These are phyloP conservation scores for Metarhizium rileyi DNA, from an alignment of 2,329 filamentous ascomycete genomes.

Conservation along the genomic window DNA sequence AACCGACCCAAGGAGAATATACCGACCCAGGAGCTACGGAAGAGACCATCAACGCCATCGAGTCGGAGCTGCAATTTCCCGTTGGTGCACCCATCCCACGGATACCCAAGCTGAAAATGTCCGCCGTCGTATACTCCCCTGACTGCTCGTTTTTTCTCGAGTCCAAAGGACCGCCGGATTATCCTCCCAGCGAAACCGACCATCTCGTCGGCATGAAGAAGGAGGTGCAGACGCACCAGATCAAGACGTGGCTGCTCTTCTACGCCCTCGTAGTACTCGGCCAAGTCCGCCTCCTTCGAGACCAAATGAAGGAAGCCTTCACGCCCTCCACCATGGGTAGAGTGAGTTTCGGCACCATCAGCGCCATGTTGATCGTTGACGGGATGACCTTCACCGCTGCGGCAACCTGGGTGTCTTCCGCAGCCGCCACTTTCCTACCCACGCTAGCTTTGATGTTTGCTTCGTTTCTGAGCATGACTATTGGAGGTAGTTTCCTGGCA, in stretches of 20 bases:
- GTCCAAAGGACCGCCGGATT: conserved; percentile 51
- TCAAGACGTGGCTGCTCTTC: conserved; percentile 49
- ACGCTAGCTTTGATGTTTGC: conserved; percentile 43
- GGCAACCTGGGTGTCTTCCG: conserved; percentile 45
- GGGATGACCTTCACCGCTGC: conserved; percentile 48
- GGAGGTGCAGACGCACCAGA: conserved; percentile 45
- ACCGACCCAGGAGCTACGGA: conserved; percentile 22
- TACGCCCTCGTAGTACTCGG: conserved; percentile 46
- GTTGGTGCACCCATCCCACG: conserved; percentile 45
- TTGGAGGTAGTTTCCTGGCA: conserved; percentile 47
- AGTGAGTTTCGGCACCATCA: conserved; percentile 54
- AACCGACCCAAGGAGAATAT: conserved; percentile 19
- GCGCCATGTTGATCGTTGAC: conserved; percentile 53
- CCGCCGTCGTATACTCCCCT: conserved; percentile 55
- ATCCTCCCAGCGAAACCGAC: conserved; percentile 37
- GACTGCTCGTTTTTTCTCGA: conserved; percentile 60
- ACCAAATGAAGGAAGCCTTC: conserved; percentile 55
- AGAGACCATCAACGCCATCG: conserved; percentile 42
- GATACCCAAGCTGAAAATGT: conserved; percentile 51
- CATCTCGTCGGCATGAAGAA: conserved; percentile 53
- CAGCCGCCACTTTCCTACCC: conserved; percentile 45
- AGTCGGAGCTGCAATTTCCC: conserved; percentile 53
- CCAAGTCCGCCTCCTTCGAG: conserved; percentile 53
- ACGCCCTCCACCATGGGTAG: conserved; percentile 59
- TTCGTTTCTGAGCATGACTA: conserved; percentile 45